A percentile compares a stretch with the other conserved stretches of the same genome.
Evolutionary conservation across 495 filamentous ascomycete genomes (phyloP).

Genomic region (Penicillium silybi): DNA sequence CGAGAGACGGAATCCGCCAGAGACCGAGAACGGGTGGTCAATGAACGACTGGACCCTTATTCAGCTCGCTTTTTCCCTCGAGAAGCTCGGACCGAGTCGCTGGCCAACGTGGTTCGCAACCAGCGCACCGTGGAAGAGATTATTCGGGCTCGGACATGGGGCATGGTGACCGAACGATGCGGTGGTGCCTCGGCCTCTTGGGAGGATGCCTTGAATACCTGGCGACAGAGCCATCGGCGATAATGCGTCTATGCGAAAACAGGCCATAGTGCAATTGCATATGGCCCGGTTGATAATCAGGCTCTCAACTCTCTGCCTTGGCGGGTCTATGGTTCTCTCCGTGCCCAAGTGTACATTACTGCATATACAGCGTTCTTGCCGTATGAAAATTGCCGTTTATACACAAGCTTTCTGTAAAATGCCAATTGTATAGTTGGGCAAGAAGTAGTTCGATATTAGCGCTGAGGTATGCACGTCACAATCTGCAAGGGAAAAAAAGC

Average conservation of each 20-base stretch:
- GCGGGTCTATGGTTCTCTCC: too few species aligned
- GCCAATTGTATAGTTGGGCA: not conserved
- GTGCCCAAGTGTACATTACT: slow-evolving; percentile 6
- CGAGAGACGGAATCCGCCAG: slow-evolving; percentile 65
- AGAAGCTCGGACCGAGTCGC: slow-evolving; percentile 77
- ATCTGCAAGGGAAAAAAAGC: not conserved
- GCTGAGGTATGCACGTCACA: not conserved
- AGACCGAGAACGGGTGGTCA: slow-evolving; percentile 70
- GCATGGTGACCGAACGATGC: slow-evolving; percentile 75
- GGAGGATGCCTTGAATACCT: slow-evolving; percentile 62
- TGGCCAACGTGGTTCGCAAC: slow-evolving; percentile 74
- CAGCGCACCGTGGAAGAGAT: slow-evolving; percentile 87
- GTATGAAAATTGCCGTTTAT: not conserved
- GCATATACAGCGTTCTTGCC: slow-evolving; percentile 9
- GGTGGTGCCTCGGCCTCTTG: slow-evolving; percentile 52
- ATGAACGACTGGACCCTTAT: slow-evolving; percentile 93
- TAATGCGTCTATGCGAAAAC: slow-evolving; percentile 3
- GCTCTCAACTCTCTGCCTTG: not conserved
- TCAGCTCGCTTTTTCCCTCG: slow-evolving; percentile 77
- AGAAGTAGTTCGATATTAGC: not conserved
- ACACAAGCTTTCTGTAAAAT: not conserved
- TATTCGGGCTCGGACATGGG: slow-evolving; percentile 79
- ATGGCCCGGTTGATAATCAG: slow-evolving; percentile 3
- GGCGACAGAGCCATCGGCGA: slow-evolving; percentile 44
- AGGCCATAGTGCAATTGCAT: not conserved